phyloP scores from a whole-genome alignment of 352 stramenopile genomes.

The Globisporangium polare region DNA sequence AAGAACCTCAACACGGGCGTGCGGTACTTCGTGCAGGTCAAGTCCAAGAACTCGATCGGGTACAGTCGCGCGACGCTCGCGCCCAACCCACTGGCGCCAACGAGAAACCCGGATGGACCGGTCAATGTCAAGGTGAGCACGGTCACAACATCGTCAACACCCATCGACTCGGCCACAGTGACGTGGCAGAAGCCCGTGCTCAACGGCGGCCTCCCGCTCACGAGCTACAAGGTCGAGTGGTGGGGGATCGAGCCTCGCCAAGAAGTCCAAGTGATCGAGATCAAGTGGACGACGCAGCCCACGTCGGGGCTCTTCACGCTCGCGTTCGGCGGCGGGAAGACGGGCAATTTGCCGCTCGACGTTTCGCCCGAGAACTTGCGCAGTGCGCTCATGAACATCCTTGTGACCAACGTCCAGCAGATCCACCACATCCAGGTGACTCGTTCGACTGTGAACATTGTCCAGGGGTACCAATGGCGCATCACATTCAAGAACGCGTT shows the following conservation, averaged over 20 bases:
- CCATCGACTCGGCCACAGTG: conserved; percentile 59
- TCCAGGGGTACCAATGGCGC: conserved; percentile 70
- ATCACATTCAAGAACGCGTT: conserved; percentile 57
- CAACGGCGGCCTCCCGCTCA: conserved; percentile 57
- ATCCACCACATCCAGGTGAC: conserved; percentile 56
- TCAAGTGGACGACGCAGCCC: conserved; percentile 70
- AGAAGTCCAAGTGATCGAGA: conserved; percentile 85
- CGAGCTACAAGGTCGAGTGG: conserved; percentile 83
- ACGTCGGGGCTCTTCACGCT: conserved; percentile 57
- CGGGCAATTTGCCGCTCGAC: conserved; percentile 68
- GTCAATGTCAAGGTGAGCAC: conserved; percentile 63
- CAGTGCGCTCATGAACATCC: conserved; percentile 86
- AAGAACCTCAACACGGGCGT: conserved; percentile 63
- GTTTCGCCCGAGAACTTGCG: conserved; percentile 77
- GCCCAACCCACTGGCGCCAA: conserved; percentile 52
- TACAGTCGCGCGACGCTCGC: conserved; percentile 63
- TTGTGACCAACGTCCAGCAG: conserved; percentile 22
- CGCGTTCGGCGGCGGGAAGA: conserved; percentile 72
- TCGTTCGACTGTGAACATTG: conserved; percentile 46
- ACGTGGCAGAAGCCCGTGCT: conserved; percentile 62
- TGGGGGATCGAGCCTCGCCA: conserved; percentile 43
- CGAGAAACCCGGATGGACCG: conserved; percentile 37
- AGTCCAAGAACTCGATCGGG: conserved; percentile 61
- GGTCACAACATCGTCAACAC: conserved; percentile 29
- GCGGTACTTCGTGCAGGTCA: conserved; percentile 86